phyloP scores from a whole-genome alignment of 2,329 filamentous ascomycete species.

The Ophiostoma ips region DNA sequence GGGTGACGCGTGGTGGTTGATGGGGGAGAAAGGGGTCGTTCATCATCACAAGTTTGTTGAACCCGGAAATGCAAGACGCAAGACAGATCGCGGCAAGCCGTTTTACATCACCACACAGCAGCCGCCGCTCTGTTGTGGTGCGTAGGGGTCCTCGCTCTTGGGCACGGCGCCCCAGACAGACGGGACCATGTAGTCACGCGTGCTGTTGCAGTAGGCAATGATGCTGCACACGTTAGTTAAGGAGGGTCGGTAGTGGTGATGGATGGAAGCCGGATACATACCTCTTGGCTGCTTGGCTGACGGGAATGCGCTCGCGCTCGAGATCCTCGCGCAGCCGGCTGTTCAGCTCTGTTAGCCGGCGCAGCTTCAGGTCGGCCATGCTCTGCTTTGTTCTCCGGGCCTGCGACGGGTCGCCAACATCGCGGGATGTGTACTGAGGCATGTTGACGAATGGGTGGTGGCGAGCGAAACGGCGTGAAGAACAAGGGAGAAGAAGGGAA shows the following conservation, averaged over 20 bases:
- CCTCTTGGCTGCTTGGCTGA: slow-evolving; percentile 85
- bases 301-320: slow-evolving; percentile 86
- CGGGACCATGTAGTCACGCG: slow-evolving; percentile 97
- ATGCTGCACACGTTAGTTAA: slow-evolving; percentile 44
- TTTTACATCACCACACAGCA: slow-evolving; percentile 90
- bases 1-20: not conserved
- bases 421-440: slow-evolving; percentile 54
- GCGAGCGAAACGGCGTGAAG: slow-evolving; percentile 9
- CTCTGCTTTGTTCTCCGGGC: slow-evolving; percentile 94
- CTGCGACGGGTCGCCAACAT: slow-evolving; percentile 53
- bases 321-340: slow-evolving; percentile 90
- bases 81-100: not conserved
- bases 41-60: slow-evolving; percentile 1
- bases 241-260: not conserved
- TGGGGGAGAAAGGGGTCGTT: not conserved
- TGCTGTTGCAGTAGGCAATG: slow-evolving; percentile 96
- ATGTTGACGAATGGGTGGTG: slow-evolving; percentile 27
- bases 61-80: not conserved
- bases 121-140: slow-evolving; percentile 79
- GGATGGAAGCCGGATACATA: slow-evolving; percentile 22
- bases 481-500: not conserved
- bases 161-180: slow-evolving; percentile 92
- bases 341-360: slow-evolving; percentile 92
- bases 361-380: slow-evolving; percentile 96
- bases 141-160: slow-evolving; percentile 95